These are phyloP conservation scores for Chondrus crispus DNA, from an alignment of 23 red algal species.

Conservation along the genomic window DNA sequence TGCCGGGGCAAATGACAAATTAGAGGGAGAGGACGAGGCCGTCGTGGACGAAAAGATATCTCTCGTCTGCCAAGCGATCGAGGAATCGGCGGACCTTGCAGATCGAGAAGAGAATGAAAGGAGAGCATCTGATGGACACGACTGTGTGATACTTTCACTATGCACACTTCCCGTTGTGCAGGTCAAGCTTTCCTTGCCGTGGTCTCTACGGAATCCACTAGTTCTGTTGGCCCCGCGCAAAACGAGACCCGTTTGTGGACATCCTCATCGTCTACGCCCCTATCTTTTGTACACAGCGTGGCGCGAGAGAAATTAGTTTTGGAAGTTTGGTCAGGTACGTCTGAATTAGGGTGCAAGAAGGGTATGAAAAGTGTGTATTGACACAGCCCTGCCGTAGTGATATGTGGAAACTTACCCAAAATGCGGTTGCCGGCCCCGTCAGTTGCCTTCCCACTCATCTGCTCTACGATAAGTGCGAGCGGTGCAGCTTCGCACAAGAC, in stretches of 20 bases:
- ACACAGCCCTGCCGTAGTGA: too few species aligned
- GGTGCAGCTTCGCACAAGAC: constrained; percentile 78
- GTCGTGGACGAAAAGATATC: constrained; percentile 8
- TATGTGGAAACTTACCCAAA: constrained; percentile 67
- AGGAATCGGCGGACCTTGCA: neutral
- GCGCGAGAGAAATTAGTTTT: neutral
- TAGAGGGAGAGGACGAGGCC: neutral
- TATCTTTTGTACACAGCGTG: neutral
- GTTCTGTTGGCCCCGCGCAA: constrained; percentile 39
- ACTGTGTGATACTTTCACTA: too few species aligned
- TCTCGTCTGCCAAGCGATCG: neutral
- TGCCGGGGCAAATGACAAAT: neutral
- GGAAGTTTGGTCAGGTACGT: too few species aligned
- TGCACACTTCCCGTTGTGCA: too few species aligned
- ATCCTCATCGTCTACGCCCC: neutral
- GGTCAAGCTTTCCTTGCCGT: too few species aligned
- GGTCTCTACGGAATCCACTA: constrained; percentile 52
- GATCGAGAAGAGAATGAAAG: constrained; percentile 2
- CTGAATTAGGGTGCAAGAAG: too few species aligned
- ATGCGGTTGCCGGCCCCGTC: constrained; percentile 65
- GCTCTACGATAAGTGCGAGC: constrained; percentile 74
- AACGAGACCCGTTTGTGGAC: constrained; percentile 44
- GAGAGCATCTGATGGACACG: constrained; percentile 24
- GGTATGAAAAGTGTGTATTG: too few species aligned
- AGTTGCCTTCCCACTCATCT: constrained; percentile 68